Base-by-base conservation (phyloP, 1,284 basidiomycete species). In the Rhodotorula sp. region DNA sequence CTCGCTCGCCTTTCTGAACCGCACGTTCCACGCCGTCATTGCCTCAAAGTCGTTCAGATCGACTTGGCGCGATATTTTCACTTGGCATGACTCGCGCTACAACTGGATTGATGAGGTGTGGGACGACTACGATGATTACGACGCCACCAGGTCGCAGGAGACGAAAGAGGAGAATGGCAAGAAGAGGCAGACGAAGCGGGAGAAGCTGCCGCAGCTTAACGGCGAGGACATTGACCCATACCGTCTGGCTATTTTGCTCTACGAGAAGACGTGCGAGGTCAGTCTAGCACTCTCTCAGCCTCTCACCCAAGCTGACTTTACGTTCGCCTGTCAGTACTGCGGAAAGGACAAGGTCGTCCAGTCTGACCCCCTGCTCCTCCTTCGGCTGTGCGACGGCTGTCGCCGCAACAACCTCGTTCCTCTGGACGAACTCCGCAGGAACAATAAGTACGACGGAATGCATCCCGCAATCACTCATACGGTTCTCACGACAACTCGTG, bases 241-340 rank as follows among this genome's bases (percentile, higher is more conserved):
- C 20, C 19, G 51, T 19, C 34, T 61, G 7, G 53, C 53, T 2
- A n/a, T 36, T 15, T 30, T 52, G 1, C 7, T 66, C 17, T 62
- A 44, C 36, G 48, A 56, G 47, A 24, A n/a, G 34, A 9, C 27
- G 15, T 66, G 65, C 54, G 34, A 61, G 53, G 64, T 56, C 20
- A 24, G 44, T 32, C 32, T 36, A 54, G 55, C 34, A 36, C 13
- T 32, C 54, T 11, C 34, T 36, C 36, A 5, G 19, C 36, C 7
- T 39, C 36, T 39, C 7, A 39, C 13, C n/a, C 8, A 39, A 39
- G 36, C 36, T 39, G 36, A 39, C 13, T 8, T 13, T 39, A 8
- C 13, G 36, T 39, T 13, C 36, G 13, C 13, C 36, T 22, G 19
- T 8, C 46, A 60, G 36, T 30, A 34, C 29, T 57, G 59, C 48